Evolutionary conservation across 192 early-diverging fungal species (phyloP).

Genomic region (Coemansia sp.): DNA sequence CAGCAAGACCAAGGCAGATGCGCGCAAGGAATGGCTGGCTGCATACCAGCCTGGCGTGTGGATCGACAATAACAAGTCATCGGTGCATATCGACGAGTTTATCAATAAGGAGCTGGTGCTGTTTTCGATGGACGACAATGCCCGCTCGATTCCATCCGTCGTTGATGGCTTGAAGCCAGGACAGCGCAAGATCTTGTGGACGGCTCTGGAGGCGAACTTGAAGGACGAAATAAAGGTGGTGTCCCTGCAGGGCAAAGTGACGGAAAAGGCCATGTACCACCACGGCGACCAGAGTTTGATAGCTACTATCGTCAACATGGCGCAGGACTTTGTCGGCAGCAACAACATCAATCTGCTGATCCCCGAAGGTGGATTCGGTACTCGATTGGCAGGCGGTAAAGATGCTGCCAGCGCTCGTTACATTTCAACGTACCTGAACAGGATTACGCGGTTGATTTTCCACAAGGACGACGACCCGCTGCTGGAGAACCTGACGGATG

Average conservation of each 20-base stretch:
- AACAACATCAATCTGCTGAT: slow-evolving; percentile 88
- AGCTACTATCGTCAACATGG: slow-evolving; percentile 87
- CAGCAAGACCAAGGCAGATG: slow-evolving; percentile 87
- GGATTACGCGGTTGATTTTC: slow-evolving; percentile 75
- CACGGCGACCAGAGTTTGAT: slow-evolving; percentile 87
- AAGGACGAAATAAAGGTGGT: slow-evolving; percentile 85
- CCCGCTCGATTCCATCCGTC: slow-evolving; percentile 88
- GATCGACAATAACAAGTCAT: slow-evolving; percentile 76
- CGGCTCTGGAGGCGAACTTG: slow-evolving; percentile 78
- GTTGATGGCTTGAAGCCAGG: slow-evolving; percentile 97
- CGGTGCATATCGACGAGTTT: slow-evolving; percentile 84
- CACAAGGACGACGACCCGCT: slow-evolving; percentile 80
- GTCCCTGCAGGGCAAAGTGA: slow-evolving; percentile 83
- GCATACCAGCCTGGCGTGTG: slow-evolving; percentile 80
- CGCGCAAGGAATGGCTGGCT: slow-evolving; percentile 93
- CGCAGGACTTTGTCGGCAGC: slow-evolving; percentile 92
- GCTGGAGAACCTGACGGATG: slow-evolving; percentile 81
- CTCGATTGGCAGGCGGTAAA: slow-evolving; percentile 83
- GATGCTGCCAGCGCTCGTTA: slow-evolving; percentile 98
- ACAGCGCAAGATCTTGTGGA: slow-evolving; percentile 92
- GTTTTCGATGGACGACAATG: slow-evolving; percentile 93
- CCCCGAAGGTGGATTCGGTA: slow-evolving; percentile 91
- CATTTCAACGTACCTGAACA: slow-evolving; percentile 75
- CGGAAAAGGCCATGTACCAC: slow-evolving; percentile 89
- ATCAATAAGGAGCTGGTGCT: slow-evolving; percentile 94